A percentile compares a stretch with the other conserved stretches of the same genome.
Evolutionary conservation across 176 grass and related monocot species (phyloP).

Genomic region (Musa acuminata): DNA sequence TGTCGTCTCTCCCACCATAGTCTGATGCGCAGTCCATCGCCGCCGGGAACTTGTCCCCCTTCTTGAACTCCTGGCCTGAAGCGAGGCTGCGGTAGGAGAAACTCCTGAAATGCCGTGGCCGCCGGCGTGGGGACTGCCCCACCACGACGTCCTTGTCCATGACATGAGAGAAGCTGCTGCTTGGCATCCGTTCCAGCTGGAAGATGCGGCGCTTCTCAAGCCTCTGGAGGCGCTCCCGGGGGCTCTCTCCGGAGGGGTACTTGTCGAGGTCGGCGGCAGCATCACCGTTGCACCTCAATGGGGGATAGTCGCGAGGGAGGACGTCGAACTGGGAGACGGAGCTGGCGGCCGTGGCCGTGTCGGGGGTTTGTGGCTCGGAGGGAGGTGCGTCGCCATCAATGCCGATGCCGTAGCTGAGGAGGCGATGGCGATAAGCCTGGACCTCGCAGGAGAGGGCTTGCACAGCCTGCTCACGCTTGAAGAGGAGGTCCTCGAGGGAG

Average conservation of each 20-base stretch:
- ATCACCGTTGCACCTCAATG: conserved; percentile 2
- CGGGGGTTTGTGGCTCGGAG: background rate
- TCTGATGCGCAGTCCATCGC: conserved; percentile 2
- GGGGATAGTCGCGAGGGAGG: conserved; percentile 1
- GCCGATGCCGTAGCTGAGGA: background rate
- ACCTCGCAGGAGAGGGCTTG: too few species aligned
- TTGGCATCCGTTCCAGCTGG: conserved; percentile 33
- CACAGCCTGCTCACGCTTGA: too few species aligned
- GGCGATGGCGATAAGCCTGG: too few species aligned
- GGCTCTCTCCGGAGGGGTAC: conserved; percentile 17
- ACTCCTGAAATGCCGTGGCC: conserved; percentile 8
- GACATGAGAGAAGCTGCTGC: background rate
- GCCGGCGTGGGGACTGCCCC: conserved; percentile 21
- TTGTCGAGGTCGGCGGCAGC: conserved; percentile 23
- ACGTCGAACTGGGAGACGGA: conserved; percentile 27
- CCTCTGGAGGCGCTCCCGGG: background rate
- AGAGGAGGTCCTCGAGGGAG: background rate
- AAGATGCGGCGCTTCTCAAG: conserved; percentile 20
- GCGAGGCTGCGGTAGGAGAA: conserved; percentile 14
- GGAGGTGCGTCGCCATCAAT: background rate
- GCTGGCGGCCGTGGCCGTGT: background rate
- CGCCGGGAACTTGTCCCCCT: conserved; percentile 27
- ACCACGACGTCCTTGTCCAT: conserved; percentile 9
- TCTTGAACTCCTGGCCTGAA: background rate
- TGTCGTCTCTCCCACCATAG: background rate